Base-by-base conservation (phyloP, 2,329 filamentous ascomycete genomes). In the Colletotrichum paranaense region DNA sequence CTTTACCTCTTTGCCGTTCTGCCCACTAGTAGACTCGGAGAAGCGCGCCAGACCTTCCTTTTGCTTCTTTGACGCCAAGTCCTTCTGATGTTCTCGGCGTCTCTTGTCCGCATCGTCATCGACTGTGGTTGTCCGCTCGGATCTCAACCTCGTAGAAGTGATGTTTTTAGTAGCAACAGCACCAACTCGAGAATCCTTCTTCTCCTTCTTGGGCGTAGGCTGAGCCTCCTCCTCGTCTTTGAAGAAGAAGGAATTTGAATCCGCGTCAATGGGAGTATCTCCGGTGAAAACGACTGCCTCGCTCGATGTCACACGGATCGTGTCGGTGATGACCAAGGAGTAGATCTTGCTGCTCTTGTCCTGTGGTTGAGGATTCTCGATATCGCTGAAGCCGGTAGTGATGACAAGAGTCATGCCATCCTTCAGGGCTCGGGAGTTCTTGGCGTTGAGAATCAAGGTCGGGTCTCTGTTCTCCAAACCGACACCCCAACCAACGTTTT, bases 211-310 rank as follows among this genome's bases (percentile, higher is more conserved):
- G n/a, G 94, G 93, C 11, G 93, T 90, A 38, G 94, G 93, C 81
- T 95, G 92, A 75, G 94, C 91, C 77, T 97, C 94, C 80, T 97
- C 95, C 74, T 98, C 95, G 77, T 98, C 96, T 80, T 98, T 97
- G 87, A 99, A 99, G 85, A 98, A 98, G 87, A 99, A 99, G 0
- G 96, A 98, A 52, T 96, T 96, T 4, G 95, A 95, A 79, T 98
- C 97, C 72, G 97, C 91, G 79, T 98, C 96, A 32, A 94, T 94
- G 2, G 95, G 92, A 0, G 96, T 95, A 80, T 98, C 95, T 72
- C 95, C 95, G 22, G 97, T 99, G 84, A 99, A 98, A 32, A 98
- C 92, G 38, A 95, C 92, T 0, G 93, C 90, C 63, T 97, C 95
- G n/a, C 85, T 85, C 6, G 90, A 87, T 12, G 93, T 94, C 62